These are phyloP conservation scores for Moniliella sp. DNA, from an alignment of 1,284 basidiomycete genomes.

Conservation along the genomic window DNA sequence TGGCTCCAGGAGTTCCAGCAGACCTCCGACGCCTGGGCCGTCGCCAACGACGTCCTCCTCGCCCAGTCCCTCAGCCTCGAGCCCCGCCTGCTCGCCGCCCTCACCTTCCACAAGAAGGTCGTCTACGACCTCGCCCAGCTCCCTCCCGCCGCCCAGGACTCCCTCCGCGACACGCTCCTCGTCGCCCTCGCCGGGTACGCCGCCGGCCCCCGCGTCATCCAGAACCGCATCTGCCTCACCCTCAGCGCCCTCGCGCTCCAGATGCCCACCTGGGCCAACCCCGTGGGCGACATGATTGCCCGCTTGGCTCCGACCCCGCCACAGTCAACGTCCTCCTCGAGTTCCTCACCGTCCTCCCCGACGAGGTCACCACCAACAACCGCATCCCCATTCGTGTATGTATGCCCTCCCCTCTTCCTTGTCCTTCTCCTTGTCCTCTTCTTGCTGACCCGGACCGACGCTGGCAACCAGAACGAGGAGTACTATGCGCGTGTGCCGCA, in stretches of 20 bases:
- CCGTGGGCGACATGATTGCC: conserved; percentile 62
- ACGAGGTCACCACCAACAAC: conserved; percentile 65
- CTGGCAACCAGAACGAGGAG: conserved; percentile 64
- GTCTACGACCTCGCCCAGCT: conserved; percentile 86
- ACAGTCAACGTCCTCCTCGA: conserved; percentile 64
- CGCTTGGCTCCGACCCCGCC: conserved; percentile 60
- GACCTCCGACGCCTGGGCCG: conserved; percentile 86
- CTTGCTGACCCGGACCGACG: too few species aligned
- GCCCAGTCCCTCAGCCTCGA: conserved; percentile 56
- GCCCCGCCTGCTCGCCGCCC: conserved; percentile 78
- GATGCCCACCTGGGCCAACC: conserved; percentile 38
- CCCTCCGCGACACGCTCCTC: conserved; percentile 67
- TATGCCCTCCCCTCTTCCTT: too few species aligned
- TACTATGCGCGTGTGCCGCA: conserved; percentile 33
- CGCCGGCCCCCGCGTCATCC: conserved; percentile 63
- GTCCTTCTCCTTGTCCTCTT: too few species aligned
- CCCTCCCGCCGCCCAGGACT: conserved; percentile 47
- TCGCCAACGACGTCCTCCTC: conserved; percentile 70
- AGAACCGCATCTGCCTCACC: conserved; percentile 71
- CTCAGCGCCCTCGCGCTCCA: conserved; percentile 77
- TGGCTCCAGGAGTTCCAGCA: conserved; percentile 83
- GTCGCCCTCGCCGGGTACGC: conserved; percentile 45
- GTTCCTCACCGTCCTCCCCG: conserved; percentile 73
- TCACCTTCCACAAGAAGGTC: conserved; percentile 85
- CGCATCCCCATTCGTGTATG: conserved; percentile 78